phyloP scores from a whole-genome alignment of 140 eudicot genomes.

The Anethum foeniculum region DNA sequence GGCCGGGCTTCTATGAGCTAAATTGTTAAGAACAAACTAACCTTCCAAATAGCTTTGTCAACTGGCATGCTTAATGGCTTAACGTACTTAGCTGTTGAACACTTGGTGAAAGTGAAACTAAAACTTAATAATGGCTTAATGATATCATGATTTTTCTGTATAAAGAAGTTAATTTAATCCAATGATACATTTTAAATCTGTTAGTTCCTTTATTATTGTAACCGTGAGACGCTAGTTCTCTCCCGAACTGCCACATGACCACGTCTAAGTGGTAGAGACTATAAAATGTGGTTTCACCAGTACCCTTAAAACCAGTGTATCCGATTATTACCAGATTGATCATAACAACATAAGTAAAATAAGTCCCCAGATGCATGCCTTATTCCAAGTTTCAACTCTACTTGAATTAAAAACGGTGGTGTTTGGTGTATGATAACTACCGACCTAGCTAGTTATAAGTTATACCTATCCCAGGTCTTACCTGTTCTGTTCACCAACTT shows the following conservation, averaged over 20 bases:
- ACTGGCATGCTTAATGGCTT: neutral
- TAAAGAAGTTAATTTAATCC: neutral
- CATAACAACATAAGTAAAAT: neutral
- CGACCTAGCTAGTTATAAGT: neutral
- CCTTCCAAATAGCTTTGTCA: neutral
- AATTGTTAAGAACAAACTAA: neutral
- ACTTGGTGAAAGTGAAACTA: neutral
- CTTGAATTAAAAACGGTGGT: neutral
- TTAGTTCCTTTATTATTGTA: neutral
- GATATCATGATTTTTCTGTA: neutral
- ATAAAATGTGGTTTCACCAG: neutral
- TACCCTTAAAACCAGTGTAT: neutral
- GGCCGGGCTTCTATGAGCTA: neutral
- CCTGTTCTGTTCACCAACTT: constrained; percentile 4
- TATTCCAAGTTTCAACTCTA: neutral
- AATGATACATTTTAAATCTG: neutral
- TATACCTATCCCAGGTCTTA: neutral
- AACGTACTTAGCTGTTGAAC: neutral
- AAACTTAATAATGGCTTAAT: neutral
- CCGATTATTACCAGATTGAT: neutral
- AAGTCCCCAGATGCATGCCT: neutral
- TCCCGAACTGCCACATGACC: neutral
- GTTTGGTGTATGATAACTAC: constrained; percentile 6
- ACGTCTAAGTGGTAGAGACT: neutral
- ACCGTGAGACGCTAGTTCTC: neutral